A percentile compares a stretch with the other conserved stretches of the same genome.
phyloP scores from a whole-genome alignment of 208 protist species.

The Acanthamoeba sp. region DNA sequence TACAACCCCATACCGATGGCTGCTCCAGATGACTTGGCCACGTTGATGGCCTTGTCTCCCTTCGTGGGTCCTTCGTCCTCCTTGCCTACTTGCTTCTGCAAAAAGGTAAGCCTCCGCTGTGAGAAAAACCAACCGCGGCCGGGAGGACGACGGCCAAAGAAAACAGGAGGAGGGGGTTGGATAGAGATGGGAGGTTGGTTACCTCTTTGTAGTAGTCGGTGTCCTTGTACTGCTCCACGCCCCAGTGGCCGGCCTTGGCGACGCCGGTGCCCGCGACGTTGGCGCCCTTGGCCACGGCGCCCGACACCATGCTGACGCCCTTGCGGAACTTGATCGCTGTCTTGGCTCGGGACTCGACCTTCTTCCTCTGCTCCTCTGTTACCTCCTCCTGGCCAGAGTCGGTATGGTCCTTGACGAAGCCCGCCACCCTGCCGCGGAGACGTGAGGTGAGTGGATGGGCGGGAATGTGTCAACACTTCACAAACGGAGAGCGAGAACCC shows the following conservation, averaged over 20 bases:
- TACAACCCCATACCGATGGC: background rate
- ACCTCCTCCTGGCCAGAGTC: background rate
- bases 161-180: background rate
- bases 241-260: constrained; percentile 29
- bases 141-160: background rate
- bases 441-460: too few relatives aligned
- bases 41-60: constrained; percentile 38
- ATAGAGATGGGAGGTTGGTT: background rate
- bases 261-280: background rate
- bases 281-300: constrained; percentile 32
- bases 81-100: constrained; percentile 40
- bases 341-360: background rate
- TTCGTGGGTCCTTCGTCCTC: constrained; percentile 41
- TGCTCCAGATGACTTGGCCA: constrained; percentile 33
- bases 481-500: too few relatives aligned
- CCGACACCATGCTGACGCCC: background rate
- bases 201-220: constrained; percentile 63
- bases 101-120: background rate
- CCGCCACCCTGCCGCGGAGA: constrained; percentile 19
- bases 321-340: constrained; percentile 43
- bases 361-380: background rate
- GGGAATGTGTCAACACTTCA: too few relatives aligned
- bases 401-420: constrained; percentile 49
- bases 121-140: too few relatives aligned
- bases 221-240: constrained; percentile 51